Percentiles rank a stretch among this genome's conserved stretches.
These are phyloP conservation scores for Pelargonium cotyledonis DNA, from an alignment of 441 rosid species.

Conservation along the genomic window DNA sequence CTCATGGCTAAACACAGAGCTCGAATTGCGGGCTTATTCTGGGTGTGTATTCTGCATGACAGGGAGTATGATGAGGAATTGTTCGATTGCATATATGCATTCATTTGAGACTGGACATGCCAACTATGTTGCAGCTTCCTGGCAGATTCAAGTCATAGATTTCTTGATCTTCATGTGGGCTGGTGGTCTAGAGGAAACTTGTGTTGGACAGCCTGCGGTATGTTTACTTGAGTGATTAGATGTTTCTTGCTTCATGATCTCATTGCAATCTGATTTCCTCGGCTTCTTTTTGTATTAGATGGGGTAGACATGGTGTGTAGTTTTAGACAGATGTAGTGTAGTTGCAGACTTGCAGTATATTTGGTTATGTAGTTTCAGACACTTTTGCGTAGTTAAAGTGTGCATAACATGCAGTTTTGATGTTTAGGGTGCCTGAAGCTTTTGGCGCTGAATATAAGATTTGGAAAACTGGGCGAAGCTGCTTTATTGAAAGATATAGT, in stretches of 20 bases:
- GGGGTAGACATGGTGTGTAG: conserved; percentile 16
- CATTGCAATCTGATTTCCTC: conserved; percentile 14
- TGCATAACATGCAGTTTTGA: not conserved
- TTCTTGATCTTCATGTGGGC: conserved; percentile 21
- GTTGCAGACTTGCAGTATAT: not conserved
- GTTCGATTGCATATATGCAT: conserved; percentile 30
- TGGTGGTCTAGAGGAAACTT: conserved; percentile 22
- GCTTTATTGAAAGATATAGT: too few species aligned
- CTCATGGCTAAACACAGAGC: conserved; percentile 49
- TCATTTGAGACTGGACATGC: conserved; percentile 30
- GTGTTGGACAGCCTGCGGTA: conserved; percentile 24
- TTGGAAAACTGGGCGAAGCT: too few species aligned
- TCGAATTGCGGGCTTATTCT: conserved; percentile 35
- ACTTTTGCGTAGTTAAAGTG: not conserved
- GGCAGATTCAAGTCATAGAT: conserved; percentile 26
- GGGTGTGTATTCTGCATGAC: conserved; percentile 34
- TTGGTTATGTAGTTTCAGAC: not conserved
- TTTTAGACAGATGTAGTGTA: not conserved
- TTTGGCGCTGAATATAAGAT: too few species aligned
- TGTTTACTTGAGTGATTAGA: conserved; percentile 25
- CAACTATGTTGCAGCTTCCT: conserved; percentile 31
- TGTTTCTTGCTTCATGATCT: conserved; percentile 14
- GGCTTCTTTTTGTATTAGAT: conserved; percentile 6
- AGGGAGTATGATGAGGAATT: conserved; percentile 37
- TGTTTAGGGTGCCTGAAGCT: not conserved